These are phyloP conservation scores for Pichia cactophila DNA, from an alignment of 1,139 yeast species.

Conservation along the genomic window DNA sequence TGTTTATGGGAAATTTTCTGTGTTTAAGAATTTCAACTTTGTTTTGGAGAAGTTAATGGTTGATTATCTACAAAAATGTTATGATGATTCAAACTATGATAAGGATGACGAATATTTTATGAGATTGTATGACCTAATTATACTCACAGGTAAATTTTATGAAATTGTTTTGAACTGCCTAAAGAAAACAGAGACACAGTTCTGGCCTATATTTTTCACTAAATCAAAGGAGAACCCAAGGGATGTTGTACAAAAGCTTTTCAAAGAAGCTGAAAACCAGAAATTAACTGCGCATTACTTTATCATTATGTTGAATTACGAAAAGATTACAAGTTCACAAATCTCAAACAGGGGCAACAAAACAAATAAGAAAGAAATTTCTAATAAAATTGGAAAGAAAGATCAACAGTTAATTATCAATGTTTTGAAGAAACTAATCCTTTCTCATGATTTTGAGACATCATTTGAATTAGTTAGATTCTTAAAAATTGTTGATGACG, in stretches of 20 bases:
- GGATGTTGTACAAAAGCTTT: constrained; percentile 30
- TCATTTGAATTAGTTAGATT: constrained; percentile 42
- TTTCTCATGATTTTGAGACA: constrained; percentile 41
- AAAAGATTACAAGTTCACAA: constrained; percentile 18
- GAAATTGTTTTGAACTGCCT: constrained; percentile 32
- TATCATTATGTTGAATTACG: constrained; percentile 40
- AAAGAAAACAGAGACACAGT: constrained; percentile 57
- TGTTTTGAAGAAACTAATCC: constrained; percentile 35
- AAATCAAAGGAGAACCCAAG: constrained; percentile 34
- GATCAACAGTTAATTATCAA: constrained; percentile 35
- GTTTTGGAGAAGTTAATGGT: constrained; percentile 28
- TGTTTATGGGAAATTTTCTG: constrained; percentile 24
- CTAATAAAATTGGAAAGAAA: constrained; percentile 12
- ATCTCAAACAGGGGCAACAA: constrained; percentile 5
- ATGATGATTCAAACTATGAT: constrained; percentile 23
- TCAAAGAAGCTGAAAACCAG: constrained; percentile 34
- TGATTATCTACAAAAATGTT: constrained; percentile 27
- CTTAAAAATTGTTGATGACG: constrained; percentile 36
- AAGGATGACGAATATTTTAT: constrained; percentile 22
- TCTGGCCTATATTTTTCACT: constrained; percentile 50
- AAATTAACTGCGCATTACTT: constrained; percentile 38
- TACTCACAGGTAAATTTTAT: constrained; percentile 28
- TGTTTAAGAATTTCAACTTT: constrained; percentile 26
- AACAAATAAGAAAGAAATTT: constrained; percentile 5
- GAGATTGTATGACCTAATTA: constrained; percentile 24